Base-by-base conservation (phyloP, 1,139 yeast species). In the Zygoascus meyerae region DNA sequence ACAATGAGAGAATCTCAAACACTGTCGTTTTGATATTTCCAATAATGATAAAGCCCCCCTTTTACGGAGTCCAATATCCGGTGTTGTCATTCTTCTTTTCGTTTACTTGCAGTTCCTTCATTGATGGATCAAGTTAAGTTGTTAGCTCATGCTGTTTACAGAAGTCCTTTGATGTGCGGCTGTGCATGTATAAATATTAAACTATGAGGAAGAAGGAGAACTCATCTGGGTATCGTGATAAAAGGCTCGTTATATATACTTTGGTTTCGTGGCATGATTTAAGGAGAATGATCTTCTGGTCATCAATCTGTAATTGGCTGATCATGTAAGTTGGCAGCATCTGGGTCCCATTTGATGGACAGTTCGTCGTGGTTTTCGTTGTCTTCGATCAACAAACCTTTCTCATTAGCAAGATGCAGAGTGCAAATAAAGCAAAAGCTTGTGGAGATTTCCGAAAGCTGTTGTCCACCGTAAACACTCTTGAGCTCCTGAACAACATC, bases 401-500 rank as follows among this genome's bases (percentile, higher is more conserved):
- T 86, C 61, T 89, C 97, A 61, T 89, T 89, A 8, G 97, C 95
- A 55, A 89, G 72, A 67, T 89, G 97, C 34, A 87, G 68, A 52
- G 86, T 68, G 60, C 95, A 86, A 51, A 87, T 86, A 60, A 87
- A 89, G 60, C 87, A 86, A 64, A 86, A 85, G 68, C 95, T 83
- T 0, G 96, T 87, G 1, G 95, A 85, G 8, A 89, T 67, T 51
- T 89, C 95, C 11, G 63, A 56, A 55, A 66, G 55, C 38, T 69
- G 69, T 40, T 63, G 62, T 10, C 60, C 56, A 5, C 62, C 58
- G 52, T 71, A 71, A 36, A 59, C 60, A 2, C 59, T 51, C 34
- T 58, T 57, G 32, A 72, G 62, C 2, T 62, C 65, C 11, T 57
- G 57, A 9, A 78, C 74, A 38, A 79, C 64, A 3, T 71, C 69